Evolutionary conservation across 179 eudicot genomes (phyloP).

Genomic region (Pouteria campechiana): DNA sequence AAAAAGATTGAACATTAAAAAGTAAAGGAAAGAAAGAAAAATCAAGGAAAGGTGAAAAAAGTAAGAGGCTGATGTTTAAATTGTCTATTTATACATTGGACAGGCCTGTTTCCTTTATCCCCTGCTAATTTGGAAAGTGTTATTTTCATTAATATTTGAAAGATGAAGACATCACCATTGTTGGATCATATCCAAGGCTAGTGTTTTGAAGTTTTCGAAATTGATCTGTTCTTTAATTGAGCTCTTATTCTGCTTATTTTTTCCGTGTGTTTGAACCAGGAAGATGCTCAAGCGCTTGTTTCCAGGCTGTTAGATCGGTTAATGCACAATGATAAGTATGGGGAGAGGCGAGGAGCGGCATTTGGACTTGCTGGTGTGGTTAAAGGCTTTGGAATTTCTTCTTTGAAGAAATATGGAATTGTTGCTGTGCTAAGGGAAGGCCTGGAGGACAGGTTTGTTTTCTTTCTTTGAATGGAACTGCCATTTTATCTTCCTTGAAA

Average conservation of each 20-base stretch:
- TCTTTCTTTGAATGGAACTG: neutral
- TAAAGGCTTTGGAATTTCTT: constrained; percentile 76
- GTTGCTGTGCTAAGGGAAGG: constrained; percentile 49
- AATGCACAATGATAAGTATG: constrained; percentile 97
- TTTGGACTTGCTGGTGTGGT: constrained; percentile 95
- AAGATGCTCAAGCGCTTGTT: constrained; percentile 75
- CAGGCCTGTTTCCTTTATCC: too few species aligned
- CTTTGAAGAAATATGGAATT: constrained; percentile 76
- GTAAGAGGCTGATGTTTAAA: too few species aligned
- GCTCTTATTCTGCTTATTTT: constrained; percentile 1
- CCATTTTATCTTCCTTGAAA: too few species aligned
- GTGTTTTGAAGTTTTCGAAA: too few species aligned
- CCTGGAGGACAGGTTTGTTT: constrained; percentile 66
- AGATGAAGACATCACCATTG: too few species aligned
- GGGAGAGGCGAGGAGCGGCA: constrained; percentile 99
- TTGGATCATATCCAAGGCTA: too few species aligned
- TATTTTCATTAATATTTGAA: too few species aligned
- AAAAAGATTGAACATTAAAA: too few species aligned
- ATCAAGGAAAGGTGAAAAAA: too few species aligned
- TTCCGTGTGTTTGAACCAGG: constrained; percentile 28
- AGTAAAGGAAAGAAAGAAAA: too few species aligned
- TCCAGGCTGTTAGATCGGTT: constrained; percentile 66
- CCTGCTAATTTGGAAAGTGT: too few species aligned
- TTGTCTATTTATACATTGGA: too few species aligned
- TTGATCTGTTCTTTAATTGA: neutral